Conservation (phyloP, 2,329 filamentous ascomycete genomes). For the Apiospora arundinis region DNA sequence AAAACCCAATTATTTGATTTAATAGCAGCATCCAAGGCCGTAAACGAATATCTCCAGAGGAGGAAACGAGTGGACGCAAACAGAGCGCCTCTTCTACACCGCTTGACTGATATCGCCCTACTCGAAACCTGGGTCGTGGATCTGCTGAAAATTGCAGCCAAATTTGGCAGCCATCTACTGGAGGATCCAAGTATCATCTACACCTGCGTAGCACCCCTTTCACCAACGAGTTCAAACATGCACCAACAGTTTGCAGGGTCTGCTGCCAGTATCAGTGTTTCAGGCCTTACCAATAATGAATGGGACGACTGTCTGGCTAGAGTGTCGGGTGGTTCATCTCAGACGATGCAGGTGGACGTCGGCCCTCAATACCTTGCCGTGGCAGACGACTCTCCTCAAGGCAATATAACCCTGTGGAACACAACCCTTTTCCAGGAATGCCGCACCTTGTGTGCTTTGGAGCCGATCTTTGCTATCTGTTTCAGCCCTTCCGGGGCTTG, state of each 20-base stretch:
- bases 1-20: constrained; percentile 23
- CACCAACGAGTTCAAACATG: constrained; percentile 7
- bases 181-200: constrained; percentile 20
- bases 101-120: constrained; percentile 24
- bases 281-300: constrained; percentile 15
- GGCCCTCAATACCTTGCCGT: constrained; percentile 25
- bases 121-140: constrained; percentile 27
- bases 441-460: background rate
- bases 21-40: constrained; percentile 22
- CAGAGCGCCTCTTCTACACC: constrained; percentile 8
- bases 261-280: background rate
- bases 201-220: constrained; percentile 22
- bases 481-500: background rate
- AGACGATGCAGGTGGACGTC: constrained; percentile 23
- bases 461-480: background rate
- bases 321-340: constrained; percentile 24
- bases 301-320: constrained; percentile 27
- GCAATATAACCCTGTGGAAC: background rate
- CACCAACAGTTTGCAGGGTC: constrained; percentile 17
- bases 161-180: constrained; percentile 23
- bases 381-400: constrained; percentile 1
- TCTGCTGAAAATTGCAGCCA: constrained; percentile 26
- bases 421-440: background rate
- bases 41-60: constrained; percentile 17
- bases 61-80: background rate